phyloP scores from a whole-genome alignment of 306 rosid species.

The Fragaria vesca region DNA sequence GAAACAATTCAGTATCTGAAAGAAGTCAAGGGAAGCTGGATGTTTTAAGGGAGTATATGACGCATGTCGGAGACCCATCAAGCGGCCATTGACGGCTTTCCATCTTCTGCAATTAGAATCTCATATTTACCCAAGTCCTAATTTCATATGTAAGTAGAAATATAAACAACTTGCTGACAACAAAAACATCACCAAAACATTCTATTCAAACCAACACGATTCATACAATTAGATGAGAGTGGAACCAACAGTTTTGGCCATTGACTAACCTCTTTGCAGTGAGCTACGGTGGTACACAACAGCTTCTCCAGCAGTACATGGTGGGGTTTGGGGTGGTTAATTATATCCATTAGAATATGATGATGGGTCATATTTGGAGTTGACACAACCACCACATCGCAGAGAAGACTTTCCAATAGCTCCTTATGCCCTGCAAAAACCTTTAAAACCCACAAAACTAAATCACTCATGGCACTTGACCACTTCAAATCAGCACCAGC shows the following conservation, averaged over 20 bases:
- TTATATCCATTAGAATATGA: constrained; percentile 81
- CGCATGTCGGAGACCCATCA: too few species aligned
- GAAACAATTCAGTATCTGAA: too few species aligned
- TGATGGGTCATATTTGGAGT: constrained; percentile 95
- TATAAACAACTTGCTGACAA: too few species aligned
- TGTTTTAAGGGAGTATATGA: too few species aligned
- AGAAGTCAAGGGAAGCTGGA: too few species aligned
- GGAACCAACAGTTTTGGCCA: not conserved
- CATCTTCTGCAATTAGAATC: too few species aligned
- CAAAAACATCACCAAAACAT: not conserved
- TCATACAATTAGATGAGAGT: not conserved
- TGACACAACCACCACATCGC: constrained; percentile 85
- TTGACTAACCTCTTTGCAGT: constrained; percentile 73
- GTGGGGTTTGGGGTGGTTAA: constrained; percentile 73
- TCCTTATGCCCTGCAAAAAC: constrained; percentile 83
- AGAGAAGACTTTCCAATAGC: constrained; percentile 67
- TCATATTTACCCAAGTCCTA: too few species aligned
- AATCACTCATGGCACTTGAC: not conserved
- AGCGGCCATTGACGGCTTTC: too few species aligned
- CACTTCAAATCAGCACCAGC: not conserved
- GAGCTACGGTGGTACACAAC: constrained; percentile 78
- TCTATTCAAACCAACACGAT: not conserved
- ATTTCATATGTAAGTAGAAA: too few species aligned
- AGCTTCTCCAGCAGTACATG: constrained; percentile 93
- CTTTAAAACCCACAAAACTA: constrained; percentile 48